These are phyloP conservation scores for Theileria parva DNA, from an alignment of 169 alveolate genomes.

Conservation along the genomic window DNA sequence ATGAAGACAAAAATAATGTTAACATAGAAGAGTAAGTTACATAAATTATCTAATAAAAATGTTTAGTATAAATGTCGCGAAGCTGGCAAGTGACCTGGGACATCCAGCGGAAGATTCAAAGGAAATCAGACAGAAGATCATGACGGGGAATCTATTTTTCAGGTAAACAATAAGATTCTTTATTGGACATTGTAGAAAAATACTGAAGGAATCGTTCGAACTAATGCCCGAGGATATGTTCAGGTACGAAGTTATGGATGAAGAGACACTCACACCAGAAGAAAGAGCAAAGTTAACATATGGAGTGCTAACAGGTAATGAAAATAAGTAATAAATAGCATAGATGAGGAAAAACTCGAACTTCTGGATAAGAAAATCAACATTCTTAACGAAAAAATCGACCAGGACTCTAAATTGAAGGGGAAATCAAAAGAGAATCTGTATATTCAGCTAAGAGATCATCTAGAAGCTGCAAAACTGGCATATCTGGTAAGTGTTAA, in stretches of 20 bases:
- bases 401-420: constrained; percentile 68
- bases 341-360: constrained; percentile 77
- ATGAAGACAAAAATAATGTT: constrained; percentile 35
- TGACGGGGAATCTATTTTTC: constrained; percentile 63
- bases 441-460: constrained; percentile 79
- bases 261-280: constrained; percentile 44
- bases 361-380: constrained; percentile 77
- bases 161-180: constrained; percentile 14
- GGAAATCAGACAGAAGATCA: constrained; percentile 65
- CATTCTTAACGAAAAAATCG: constrained; percentile 77
- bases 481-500: constrained; percentile 70
- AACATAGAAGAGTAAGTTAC: constrained; percentile 20
- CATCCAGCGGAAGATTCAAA: constrained; percentile 70
- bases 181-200: constrained; percentile 38
- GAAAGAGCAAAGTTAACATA: constrained; percentile 76
- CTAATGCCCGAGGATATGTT: constrained; percentile 79
- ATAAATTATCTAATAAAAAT: neutral
- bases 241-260: constrained; percentile 53
- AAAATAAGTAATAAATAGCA: neutral
- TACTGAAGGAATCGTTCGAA: constrained; percentile 78
- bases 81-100: constrained; percentile 70
- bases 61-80: constrained; percentile 54
- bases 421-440: constrained; percentile 72
- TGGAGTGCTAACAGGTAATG: constrained; percentile 64
- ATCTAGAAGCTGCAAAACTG: constrained; percentile 82